Base-by-base conservation (phyloP, 371 early-diverging fungal species). In the Mucor plumbeus region DNA sequence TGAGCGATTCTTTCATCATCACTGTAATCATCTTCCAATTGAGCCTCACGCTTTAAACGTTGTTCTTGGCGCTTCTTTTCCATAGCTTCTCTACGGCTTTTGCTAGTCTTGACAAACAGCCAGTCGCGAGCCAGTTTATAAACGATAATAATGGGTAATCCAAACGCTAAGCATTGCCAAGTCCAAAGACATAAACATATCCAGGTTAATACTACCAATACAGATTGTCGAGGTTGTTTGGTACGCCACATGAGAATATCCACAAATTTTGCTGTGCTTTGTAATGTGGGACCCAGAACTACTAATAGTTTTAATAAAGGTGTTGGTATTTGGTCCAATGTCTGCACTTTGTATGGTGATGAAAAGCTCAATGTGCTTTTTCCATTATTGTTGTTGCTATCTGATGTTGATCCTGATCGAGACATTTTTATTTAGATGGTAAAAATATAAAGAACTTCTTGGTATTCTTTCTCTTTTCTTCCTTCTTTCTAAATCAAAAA, bases 281-380 rank as follows among this genome's bases (percentile, higher is more conserved):
- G 67, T 15, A 79, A 39, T 35, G 61, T 31, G 19, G 82, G 82
- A 1, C 78, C 80, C 26, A 82, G 57, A 0, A 58, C 57, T 0
- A 78, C 72, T 2, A 82, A 54, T 4, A 74, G 34, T 41, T 72
- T 74, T 17, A 82, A 57, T 10, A 79, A 64, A 5, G 78, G 80
- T 3, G 76, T 74, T 9, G 82, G 82, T 65, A 82, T 82, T 48
- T 77, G 72, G 56, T 82, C 82, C 5, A 82, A 59, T 9, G 71
- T 76, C 5, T 70, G 59, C 5, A 75, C 70, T 0, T 69, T 70
- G 57, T 75, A 70, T 10, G 80, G 82, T n/a, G 82, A 82, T 31
- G 75, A 68, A 47, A 77, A 82, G 9, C 73, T 76, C 2, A 50
- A 41, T 11, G 33, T 26, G 8, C 38, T 26, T 17, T 53, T 43